Evolutionary conservation across 345 rosid species (phyloP).

Genomic region (Brassica napus): DNA sequence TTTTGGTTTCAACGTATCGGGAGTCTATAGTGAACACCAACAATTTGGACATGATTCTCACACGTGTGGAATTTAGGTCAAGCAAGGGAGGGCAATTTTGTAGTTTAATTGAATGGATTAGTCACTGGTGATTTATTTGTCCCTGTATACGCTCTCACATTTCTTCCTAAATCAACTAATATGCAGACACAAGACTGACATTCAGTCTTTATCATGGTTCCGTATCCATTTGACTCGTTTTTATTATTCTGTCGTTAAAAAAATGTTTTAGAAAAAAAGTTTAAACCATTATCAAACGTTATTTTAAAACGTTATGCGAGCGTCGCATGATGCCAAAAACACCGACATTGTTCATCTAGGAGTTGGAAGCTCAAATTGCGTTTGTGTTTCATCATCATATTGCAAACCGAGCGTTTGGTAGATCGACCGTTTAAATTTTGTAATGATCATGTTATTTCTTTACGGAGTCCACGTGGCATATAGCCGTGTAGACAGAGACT

Average conservation of each 20-base stretch:
- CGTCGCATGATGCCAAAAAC: constrained; percentile 1
- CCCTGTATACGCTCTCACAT: constrained; percentile 7
- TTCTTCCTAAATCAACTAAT: neutral
- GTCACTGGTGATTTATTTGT: constrained; percentile 27
- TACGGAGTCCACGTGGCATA: constrained; percentile 29
- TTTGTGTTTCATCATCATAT: neutral
- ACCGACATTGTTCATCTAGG: neutral
- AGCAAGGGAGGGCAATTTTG: constrained; percentile 17
- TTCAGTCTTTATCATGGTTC: constrained; percentile 25
- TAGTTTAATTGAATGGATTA: neutral
- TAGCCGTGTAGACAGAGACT: constrained; percentile 36
- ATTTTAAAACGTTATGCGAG: neutral
- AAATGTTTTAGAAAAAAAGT: no score
- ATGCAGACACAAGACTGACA: constrained; percentile 24
- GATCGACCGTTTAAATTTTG: constrained; percentile 23
- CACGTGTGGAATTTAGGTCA: constrained; percentile 27
- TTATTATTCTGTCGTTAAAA: no score
- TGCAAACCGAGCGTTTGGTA: constrained; percentile 14
- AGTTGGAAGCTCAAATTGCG: constrained; percentile 7
- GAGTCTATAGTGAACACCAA: neutral
- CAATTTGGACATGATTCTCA: neutral
- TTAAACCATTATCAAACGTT: no score
- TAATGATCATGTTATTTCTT: neutral
- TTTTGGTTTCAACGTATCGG: neutral
- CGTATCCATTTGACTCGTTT: no score